Base-by-base conservation (phyloP, 371 early-diverging fungal genomes). In the Rhizopus stolonifer region DNA sequence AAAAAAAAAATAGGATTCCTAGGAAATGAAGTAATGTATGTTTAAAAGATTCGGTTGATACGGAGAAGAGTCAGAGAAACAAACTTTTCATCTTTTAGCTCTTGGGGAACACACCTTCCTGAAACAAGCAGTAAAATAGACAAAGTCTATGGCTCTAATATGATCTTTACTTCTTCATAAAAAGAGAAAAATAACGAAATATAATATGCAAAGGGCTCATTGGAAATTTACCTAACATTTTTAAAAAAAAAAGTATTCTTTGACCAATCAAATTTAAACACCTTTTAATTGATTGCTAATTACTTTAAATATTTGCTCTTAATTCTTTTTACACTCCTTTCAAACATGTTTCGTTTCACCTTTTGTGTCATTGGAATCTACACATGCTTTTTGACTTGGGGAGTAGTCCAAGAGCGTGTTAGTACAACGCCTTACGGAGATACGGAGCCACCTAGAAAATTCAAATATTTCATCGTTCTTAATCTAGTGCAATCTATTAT, bases 371-470 rank as follows among this genome's bases (percentile, higher is more conserved):
- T 73, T 22, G 96, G 98, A 46, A 95, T 98, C 58, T 98, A 98
- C 64, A 70, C 81, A 25, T 97, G 94, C 77, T 98, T 96, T 64
- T 67, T 98, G 46, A 92, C 94, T 21, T 98, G 97, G 97, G 95
- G 93, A 18, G 79, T 93, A 22, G 83, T 91, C 25, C 96, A 95
- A 67, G 97, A 98, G 74, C 79, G 92, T 14, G 91, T 98, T 38
- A 87, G 92, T 0, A 93, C 92, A 9, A 86, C 88, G 9, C 70
- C 84, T 2, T 98, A 96, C 52, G 88, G 87, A 34, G 62, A 70
- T 33, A 52, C 60, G 14, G 74, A 69, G 36, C 68, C 70, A 51
- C 82, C 84, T 6, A 76, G 80, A 40, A 79, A 84, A 52, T 98
- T 96, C 81, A 79, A 77, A 40, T 90, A 84, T 69, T 95, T 95